Base-by-base conservation (phyloP, 2,329 filamentous ascomycete genomes). In the Claviceps lovelessii region DNA sequence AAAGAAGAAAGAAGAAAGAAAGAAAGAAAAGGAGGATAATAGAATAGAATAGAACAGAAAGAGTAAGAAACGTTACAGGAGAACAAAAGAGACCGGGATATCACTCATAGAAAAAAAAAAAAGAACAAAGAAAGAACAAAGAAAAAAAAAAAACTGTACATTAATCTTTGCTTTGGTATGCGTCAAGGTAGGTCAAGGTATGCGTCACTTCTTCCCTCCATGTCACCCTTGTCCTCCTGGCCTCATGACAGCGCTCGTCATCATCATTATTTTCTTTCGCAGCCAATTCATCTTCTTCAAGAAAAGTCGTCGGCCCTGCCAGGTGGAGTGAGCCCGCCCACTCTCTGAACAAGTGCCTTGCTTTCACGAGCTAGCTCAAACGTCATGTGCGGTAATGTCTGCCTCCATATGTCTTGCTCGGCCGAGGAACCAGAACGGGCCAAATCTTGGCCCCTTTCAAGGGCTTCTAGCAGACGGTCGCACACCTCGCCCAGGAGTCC, bases 361-460 rank as follows among this genome's bases (percentile, higher is more conserved):
- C 85, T 86, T 69, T 90, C 86, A 57, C 86, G 78, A 7, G 86
- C 88, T 65, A 91, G 5, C 85, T 69, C 89, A 86, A 94, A 94
- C n/a, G 88, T 88, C 61, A 93, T 83, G 2, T 88, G 88, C 11
- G 88, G 88, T 52, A 95, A 72, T 33, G 80, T 83, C 66, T 85
- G 83, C 54, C 79, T 84, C 74, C 85, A 84, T 63, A 76, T 74
- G 49, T 79, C 72, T 45, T 74, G 73, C 19, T 57, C 53, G 17
- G 74, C 70, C 50, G 76, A 77, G 3, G 4, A 13, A 8, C 29
- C 23, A 33, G 75, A 69, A 41, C 68, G 75, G 8, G 75, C 78
- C 31, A 85, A 77, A 9, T 79, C 76, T 59, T 79, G 73, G 31
- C 83, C 84, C 41, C 79, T 79, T 41, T 80, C 72, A 55, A 78